These are phyloP conservation scores for Isatis lusitanica DNA, from an alignment of 441 rosid genomes.

Conservation along the genomic window DNA sequence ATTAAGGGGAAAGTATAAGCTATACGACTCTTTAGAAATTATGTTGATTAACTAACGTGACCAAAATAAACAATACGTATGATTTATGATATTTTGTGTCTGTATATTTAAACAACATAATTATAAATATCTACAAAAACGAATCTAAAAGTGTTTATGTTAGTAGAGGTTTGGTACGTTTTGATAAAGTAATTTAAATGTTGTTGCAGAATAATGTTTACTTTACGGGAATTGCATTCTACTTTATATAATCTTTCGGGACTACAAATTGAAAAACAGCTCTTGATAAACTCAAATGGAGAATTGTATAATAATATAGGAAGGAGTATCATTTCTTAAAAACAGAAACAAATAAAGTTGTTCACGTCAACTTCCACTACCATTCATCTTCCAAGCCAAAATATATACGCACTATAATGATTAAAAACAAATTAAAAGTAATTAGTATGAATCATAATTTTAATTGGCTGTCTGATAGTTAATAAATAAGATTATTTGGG, in stretches of 20 bases:
- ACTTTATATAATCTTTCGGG: not conserved
- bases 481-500: not conserved
- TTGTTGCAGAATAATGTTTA: not conserved
- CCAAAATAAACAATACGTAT: too few relatives aligned
- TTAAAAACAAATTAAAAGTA: not conserved
- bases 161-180: not conserved
- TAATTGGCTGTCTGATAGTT: conserved; percentile 24
- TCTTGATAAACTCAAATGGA: not conserved
- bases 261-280: not conserved
- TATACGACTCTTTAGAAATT: too few relatives aligned
- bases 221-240: too few relatives aligned
- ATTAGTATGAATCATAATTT: not conserved
- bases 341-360: not conserved
- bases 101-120: too few relatives aligned
- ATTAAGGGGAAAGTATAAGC: too few relatives aligned
- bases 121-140: too few relatives aligned
- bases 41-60: too few relatives aligned
- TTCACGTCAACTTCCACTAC: conserved; percentile 27
- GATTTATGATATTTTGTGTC: too few relatives aligned
- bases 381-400: conserved; percentile 6
- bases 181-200: not conserved
- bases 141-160: not conserved
- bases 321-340: not conserved
- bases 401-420: conserved; percentile 23
- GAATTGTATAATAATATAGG: not conserved